Percentiles rank a stretch among this genome's conserved stretches.
These are phyloP conservation scores for Agrocybe praecox DNA, from an alignment of 768 basidiomycete species.

Conservation along the genomic window DNA sequence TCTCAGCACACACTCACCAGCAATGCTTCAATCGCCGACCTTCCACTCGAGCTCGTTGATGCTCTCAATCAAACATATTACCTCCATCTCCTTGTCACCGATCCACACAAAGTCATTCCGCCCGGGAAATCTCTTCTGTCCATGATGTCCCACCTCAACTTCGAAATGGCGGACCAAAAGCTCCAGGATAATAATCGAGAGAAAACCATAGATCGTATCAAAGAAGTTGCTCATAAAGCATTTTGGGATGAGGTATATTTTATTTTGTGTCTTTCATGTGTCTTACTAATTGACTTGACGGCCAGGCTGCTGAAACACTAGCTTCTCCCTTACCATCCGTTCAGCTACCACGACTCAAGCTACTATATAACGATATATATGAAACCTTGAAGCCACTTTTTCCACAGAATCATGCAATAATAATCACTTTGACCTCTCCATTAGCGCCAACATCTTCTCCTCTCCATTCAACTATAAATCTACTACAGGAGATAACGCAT, in stretches of 20 bases:
- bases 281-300: neutral
- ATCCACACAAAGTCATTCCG: slow-evolving; percentile 62
- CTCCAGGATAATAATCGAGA: slow-evolving; percentile 9
- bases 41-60: slow-evolving; percentile 60
- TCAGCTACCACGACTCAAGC: slow-evolving; percentile 61
- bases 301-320: slow-evolving; percentile 58
- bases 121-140: slow-evolving; percentile 75
- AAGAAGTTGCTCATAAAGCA: slow-evolving; percentile 59
- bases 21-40: slow-evolving; percentile 16
- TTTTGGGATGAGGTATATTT: slow-evolving; percentile 75
- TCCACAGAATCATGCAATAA: slow-evolving; percentile 51
- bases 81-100: slow-evolving; percentile 67
- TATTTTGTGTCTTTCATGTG: neutral
- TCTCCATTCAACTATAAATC: slow-evolving; percentile 53
- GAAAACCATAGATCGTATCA: slow-evolving; percentile 41
- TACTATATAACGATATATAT: slow-evolving; percentile 56
- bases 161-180: slow-evolving; percentile 16
- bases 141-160: slow-evolving; percentile 45
- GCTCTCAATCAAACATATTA: slow-evolving; percentile 63
- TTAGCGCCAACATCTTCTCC: slow-evolving; percentile 71
- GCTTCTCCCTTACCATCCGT: slow-evolving; percentile 58
- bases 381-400: slow-evolving; percentile 58
- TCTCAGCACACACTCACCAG: slow-evolving; percentile 8
- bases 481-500: slow-evolving; percentile 55
- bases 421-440: slow-evolving; percentile 56